Base-by-base conservation (phyloP, 1,284 basidiomycete genomes). In the Trichosporon inkin region DNA sequence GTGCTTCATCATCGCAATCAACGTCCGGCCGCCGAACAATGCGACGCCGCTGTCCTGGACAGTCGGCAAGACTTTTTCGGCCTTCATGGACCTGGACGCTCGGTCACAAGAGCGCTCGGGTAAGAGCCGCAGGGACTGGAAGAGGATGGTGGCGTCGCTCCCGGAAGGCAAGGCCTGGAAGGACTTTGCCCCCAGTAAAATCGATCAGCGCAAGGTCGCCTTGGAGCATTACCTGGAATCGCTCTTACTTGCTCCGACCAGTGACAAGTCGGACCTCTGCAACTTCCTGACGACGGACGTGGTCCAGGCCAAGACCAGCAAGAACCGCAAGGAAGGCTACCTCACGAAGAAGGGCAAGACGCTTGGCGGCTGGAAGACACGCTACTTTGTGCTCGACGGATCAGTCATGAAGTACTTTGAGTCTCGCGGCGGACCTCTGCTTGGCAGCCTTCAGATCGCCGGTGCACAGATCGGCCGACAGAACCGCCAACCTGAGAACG, bases 141-240 rank as follows among this genome's bases (percentile, higher is more conserved):
- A 88, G 52, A 83, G 83, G 24, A 90, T 91, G 80, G 85, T 98
- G 57, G 85, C 84, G 19, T 82, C 81, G 47, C 77, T 99, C 58
- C 95, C 95, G 1, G 95, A 99, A 73, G 89, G 90, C 56, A 88
- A 87, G 75, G 81, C 96, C 10, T 98, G 95, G 88, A 94, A 87
- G 75, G 95, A 98, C 78, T 92, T 96, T 76, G 94, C 94, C 2
- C 94, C 95, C 11, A 90, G 90, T 56, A 94, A 91, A 79, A 91
- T 94, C 38, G 95, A 98, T 80, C 91, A 94, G 75, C 82, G 93
- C 66, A 96, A 95, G 88, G 83, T 83, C 36, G 85, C 91, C 32
- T 82, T 98, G 28, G 92, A 97, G 76, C 81, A 83, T 41, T 98
- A 97, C 76, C 80, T 99, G 11, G 89, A 91, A 73, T 88, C 86